Evolutionary conservation across 768 basidiomycete species (phyloP).

Genomic region (Guyanaporus albipodus): DNA sequence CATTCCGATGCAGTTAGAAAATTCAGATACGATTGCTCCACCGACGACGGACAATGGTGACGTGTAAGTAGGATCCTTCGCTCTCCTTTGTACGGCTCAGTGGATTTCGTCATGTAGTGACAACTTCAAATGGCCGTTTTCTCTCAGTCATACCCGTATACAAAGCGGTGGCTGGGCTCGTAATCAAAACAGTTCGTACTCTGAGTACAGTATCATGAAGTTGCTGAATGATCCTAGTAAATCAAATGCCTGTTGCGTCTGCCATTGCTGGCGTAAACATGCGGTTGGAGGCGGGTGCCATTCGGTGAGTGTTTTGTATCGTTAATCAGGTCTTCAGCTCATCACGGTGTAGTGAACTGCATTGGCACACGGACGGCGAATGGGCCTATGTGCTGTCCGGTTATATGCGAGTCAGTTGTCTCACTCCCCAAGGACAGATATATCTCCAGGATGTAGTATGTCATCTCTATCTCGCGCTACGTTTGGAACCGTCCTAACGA

Average conservation of each 20-base stretch:
- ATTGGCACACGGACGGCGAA: constrained; percentile 42
- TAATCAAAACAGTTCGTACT: constrained; percentile 50
- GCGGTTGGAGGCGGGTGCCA: constrained; percentile 39
- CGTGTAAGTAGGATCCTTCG: constrained; percentile 32
- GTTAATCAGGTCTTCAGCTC: neutral
- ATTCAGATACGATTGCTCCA: constrained; percentile 54
- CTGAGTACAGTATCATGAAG: neutral
- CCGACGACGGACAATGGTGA: constrained; percentile 59
- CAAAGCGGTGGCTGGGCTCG: constrained; percentile 65
- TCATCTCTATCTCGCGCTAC: constrained; percentile 11
- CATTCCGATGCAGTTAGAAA: constrained; percentile 49
- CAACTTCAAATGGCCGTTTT: constrained; percentile 64
- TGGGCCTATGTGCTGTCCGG: constrained; percentile 56
- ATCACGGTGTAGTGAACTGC: constrained; percentile 35
- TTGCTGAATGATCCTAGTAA: constrained; percentile 25
- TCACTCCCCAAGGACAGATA: constrained; percentile 49
- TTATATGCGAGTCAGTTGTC: constrained; percentile 43
- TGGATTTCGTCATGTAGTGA: constrained; percentile 13
- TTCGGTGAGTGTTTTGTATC: constrained; percentile 29
- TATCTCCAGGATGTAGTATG: constrained; percentile 53
- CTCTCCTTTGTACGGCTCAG: neutral
- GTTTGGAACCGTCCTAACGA: constrained; percentile 12
- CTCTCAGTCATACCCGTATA: constrained; percentile 56
- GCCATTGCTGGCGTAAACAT: constrained; percentile 40
- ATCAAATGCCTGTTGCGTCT: constrained; percentile 38